Evolutionary conservation across 1,139 yeast species (phyloP).

Genomic region (Pichia kudriavzevii): DNA sequence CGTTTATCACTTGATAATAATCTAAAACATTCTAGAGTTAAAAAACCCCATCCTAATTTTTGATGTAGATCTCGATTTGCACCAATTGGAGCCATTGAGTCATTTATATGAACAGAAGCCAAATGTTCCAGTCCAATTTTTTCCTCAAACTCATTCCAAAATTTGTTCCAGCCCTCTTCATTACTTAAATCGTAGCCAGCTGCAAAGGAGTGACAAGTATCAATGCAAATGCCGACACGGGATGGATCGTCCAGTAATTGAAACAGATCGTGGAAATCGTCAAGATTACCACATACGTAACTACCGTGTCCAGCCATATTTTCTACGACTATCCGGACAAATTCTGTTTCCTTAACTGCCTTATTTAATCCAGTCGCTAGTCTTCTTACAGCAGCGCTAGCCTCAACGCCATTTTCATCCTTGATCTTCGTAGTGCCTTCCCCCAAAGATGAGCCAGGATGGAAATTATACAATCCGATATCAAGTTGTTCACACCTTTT

Average conservation of each 20-base stretch:
- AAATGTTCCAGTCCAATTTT: constrained; percentile 69
- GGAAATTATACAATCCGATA: constrained; percentile 84
- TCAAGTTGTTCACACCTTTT: constrained; percentile 77
- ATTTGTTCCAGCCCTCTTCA: constrained; percentile 46
- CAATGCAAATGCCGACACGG: constrained; percentile 89
- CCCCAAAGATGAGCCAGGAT: constrained; percentile 85
- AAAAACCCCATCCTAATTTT: constrained; percentile 78
- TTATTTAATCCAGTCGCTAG: constrained; percentile 73
- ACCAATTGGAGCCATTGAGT: constrained; percentile 87
- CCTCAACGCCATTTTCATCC: constrained; percentile 24
- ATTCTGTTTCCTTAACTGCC: constrained; percentile 64
- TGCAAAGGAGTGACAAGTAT: constrained; percentile 92
- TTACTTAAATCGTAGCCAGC: constrained; percentile 88
- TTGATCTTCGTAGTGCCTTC: constrained; percentile 56
- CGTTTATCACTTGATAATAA: constrained; percentile 61
- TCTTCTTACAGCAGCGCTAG: constrained; percentile 11
- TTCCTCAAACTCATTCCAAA: constrained; percentile 70
- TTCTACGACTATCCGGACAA: constrained; percentile 84
- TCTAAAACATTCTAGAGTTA: constrained; percentile 81
- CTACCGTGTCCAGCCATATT: constrained; percentile 98
- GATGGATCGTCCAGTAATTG: constrained; percentile 66
- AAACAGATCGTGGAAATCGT: constrained; percentile 71
- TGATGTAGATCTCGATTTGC: constrained; percentile 92
- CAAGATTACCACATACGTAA: constrained; percentile 72
- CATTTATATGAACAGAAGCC: constrained; percentile 80